Percentiles rank a stretch among this genome's conserved stretches.
Conservation (phyloP, 2,329 filamentous ascomycete species). For the Epichloe sp. region DNA sequence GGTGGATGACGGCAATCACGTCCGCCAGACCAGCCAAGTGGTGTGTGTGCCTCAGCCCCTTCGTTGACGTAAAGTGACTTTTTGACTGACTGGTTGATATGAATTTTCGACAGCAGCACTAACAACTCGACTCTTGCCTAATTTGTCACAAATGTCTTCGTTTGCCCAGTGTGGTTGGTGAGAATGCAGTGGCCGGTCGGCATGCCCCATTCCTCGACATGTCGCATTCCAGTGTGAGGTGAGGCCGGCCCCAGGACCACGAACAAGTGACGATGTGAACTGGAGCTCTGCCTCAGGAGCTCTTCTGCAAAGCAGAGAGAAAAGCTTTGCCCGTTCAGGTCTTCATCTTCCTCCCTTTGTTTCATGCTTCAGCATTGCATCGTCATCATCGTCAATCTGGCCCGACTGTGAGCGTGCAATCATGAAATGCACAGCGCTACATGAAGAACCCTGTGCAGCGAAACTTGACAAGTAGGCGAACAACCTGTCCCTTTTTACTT, state of each 20-base stretch:
- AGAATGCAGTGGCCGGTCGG: not conserved
- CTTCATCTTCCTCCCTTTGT: not conserved
- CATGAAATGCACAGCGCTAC: not conserved
- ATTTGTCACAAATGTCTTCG: not conserved
- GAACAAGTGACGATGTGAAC: not conserved
- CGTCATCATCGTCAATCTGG: not conserved
- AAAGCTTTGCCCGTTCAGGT: not conserved
- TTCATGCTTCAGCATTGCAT: not conserved
- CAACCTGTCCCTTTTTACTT: not conserved
- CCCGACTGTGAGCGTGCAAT: not conserved
- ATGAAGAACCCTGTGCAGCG: not conserved
- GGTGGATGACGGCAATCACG: not conserved
- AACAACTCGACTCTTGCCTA: not conserved
- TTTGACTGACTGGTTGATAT: not conserved
- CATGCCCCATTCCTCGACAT: slow-evolving; percentile 1
- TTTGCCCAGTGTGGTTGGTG: not conserved
- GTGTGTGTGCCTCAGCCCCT: not conserved
- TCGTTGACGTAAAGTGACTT: not conserved
- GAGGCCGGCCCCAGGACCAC: not conserved
- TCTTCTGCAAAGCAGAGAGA: not conserved
- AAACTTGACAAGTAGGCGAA: not conserved
- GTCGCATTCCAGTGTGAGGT: slow-evolving; percentile 4
- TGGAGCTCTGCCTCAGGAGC: not conserved
- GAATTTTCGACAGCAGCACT: no score
- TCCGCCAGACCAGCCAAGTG: not conserved